Evolutionary conservation across 352 stramenopile species (phyloP).

Genomic region (Achlya hypogyna): DNA sequence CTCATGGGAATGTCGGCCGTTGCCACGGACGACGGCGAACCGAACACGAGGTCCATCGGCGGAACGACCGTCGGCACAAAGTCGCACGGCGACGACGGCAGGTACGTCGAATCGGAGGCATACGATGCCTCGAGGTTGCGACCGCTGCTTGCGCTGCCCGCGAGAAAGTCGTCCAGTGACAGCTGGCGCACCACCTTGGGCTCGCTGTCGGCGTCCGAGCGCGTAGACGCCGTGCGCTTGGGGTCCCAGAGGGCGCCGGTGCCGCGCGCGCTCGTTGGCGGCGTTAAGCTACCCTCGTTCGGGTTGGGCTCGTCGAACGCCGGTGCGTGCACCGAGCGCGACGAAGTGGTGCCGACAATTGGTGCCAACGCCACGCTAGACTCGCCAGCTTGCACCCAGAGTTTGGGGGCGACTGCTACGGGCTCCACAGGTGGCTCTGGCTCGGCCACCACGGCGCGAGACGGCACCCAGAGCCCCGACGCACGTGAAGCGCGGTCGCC

Average conservation of each 20-base stretch:
- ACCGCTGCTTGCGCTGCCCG: not conserved
- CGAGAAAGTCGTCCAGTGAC: not conserved
- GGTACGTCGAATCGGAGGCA: not conserved
- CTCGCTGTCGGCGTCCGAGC: not conserved
- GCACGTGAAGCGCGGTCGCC: too few species aligned
- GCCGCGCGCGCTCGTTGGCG: not conserved
- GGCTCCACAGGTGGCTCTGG: too few species aligned
- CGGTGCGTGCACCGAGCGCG: not conserved
- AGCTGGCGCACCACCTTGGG: not conserved
- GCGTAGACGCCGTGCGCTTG: not conserved
- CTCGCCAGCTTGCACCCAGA: too few species aligned
- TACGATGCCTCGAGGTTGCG: not conserved
- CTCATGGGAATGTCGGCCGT: constrained; percentile 4
- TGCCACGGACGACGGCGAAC: not conserved
- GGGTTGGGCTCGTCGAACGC: not conserved
- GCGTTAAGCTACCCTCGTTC: too few species aligned
- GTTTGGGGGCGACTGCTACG: too few species aligned
- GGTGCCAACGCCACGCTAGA: not conserved
- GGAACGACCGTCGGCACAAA: not conserved
- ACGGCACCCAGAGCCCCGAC: not conserved
- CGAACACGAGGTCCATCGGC: not conserved
- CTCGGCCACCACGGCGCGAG: too few species aligned
- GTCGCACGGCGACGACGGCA: not conserved
- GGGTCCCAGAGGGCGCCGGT: not conserved
- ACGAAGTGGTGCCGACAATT: not conserved